Base-by-base conservation (phyloP, 768 basidiomycete species). In the Terana coerulea region DNA sequence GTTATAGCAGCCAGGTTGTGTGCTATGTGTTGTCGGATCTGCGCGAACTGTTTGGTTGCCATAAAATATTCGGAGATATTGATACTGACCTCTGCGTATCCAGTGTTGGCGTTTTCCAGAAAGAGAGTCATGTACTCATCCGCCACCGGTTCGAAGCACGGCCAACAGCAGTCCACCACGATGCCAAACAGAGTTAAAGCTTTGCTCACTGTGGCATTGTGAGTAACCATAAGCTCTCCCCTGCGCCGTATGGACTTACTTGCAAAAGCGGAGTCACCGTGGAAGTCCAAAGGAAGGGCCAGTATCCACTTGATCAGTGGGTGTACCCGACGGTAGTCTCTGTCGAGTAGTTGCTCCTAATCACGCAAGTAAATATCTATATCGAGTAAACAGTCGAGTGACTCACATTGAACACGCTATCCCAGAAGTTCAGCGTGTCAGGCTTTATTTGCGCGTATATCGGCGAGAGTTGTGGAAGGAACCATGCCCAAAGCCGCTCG, bases 221-320 rank as follows among this genome's bases (percentile, higher is more conserved):
- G 7, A 36, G 44, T 52, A 46, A 45, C 25, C 28, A n/a, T n/a
- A n/a, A n/a, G n/a, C n/a, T n/a, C n/a, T n/a, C n/a, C n/a, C n/a
- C n/a, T n/a, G n/a, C n/a, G 28, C 17, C 29, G 21, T 5, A 25
- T 31, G 15, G 5, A 72, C 81, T 63, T 70, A 89, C 91, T 86
- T 57, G 85, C 79, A 65, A 97, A 97, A 2, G 91, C 89, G 25
- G 91, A 95, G 57, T 90, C 88, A 40, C 84, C 80, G 30, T 80
- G 78, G 65, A 95, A 91, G 57, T 97, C 93, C 4, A 92, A 71
- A 1, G 88, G 85, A 2, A 92, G 74, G 17, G 78, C 72, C 28
- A 88, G 62, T 51, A 93, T 81, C 82, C 89, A 95, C 55, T 88
- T 77, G 17, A 93, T 74, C 33, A 97, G 63, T 10, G 80, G 77